phyloP scores from a whole-genome alignment of 345 rosid genomes.

The Populus tremula region DNA sequence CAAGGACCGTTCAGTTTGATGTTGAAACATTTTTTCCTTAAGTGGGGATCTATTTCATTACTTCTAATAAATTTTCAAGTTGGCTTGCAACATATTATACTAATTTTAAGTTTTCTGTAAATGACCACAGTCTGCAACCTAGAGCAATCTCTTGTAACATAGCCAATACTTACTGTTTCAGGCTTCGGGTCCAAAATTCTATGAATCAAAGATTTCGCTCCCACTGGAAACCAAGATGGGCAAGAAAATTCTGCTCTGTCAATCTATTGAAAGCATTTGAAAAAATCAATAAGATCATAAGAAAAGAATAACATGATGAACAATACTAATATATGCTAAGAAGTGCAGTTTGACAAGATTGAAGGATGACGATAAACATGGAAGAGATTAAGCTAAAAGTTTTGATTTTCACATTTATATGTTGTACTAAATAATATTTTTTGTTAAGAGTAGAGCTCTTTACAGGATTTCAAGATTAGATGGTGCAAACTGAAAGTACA shows the following conservation, averaged over 20 bases:
- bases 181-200: conserved; percentile 89
- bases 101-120: not conserved
- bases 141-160: conserved; percentile 1
- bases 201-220: conserved; percentile 73
- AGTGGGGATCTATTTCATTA: not conserved
- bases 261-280: conserved; percentile 49
- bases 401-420: not conserved
- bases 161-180: conserved; percentile 59
- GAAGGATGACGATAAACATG: not conserved
- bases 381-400: not conserved
- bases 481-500: not conserved
- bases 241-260: conserved; percentile 79
- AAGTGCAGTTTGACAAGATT: not conserved
- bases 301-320: not conserved
- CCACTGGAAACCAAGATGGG: conserved; percentile 87
- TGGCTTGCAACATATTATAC: not conserved
- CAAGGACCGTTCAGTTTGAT: not conserved
- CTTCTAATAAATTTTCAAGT: not conserved
- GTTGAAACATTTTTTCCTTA: not conserved
- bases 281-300: not conserved
- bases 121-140: conserved; percentile 2
- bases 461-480: too few species aligned
- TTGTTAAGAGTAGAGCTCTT: too few species aligned
- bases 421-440: too few species aligned
- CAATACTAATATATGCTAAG: not conserved